A percentile compares a stretch with the other conserved stretches of the same genome.
Conservation (phyloP, 2,329 filamentous ascomycete species). For the Parastagonospora nodorum region DNA sequence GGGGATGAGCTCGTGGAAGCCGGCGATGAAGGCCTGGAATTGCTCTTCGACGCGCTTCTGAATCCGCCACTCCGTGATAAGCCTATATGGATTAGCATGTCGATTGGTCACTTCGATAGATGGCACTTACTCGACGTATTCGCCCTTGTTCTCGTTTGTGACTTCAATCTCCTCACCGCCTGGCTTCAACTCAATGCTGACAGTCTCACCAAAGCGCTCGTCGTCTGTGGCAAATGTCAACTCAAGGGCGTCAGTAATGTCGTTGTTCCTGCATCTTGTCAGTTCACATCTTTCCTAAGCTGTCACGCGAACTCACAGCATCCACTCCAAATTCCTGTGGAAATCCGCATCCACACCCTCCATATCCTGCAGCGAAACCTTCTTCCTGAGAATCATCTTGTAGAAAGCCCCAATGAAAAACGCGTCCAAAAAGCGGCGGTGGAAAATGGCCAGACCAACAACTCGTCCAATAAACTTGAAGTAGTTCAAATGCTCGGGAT, state of each 20-base stretch:
- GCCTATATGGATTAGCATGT: conserved; percentile 49
- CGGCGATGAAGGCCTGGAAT: conserved; percentile 96
- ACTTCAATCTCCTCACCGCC: conserved; percentile 90
- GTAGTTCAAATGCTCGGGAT: conserved; percentile 98
- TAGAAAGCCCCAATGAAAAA: conserved; percentile 99
- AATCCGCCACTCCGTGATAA: conserved; percentile 99
- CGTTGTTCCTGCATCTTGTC: conserved; percentile 70
- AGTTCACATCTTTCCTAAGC: conserved; percentile 1
- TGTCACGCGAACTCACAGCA: conserved; percentile 61
- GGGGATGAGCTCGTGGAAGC: conserved; percentile 97
- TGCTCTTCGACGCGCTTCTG: conserved; percentile 98
- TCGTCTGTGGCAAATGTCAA: conserved; percentile 97
- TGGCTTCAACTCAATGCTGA: conserved; percentile 91
- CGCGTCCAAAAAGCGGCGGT: conserved; percentile 93
- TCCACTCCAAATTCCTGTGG: conserved; percentile 95
- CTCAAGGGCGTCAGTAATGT: conserved; percentile 93
- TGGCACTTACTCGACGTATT: conserved; percentile 82
- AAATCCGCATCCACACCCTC: conserved; percentile 98
- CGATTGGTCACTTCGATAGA: conserved; percentile 9
- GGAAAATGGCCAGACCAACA: conserved; percentile 96
- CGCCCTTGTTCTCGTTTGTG: conserved; percentile 98
- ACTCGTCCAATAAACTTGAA: conserved; percentile 99
- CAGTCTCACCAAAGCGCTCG: conserved; percentile 92
- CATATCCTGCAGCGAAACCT: conserved; percentile 92
- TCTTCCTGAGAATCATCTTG: conserved; percentile 98